Evolutionary conservation across 2,329 filamentous ascomycete genomes (phyloP).

Genomic region (Tolypocladium capitatum): DNA sequence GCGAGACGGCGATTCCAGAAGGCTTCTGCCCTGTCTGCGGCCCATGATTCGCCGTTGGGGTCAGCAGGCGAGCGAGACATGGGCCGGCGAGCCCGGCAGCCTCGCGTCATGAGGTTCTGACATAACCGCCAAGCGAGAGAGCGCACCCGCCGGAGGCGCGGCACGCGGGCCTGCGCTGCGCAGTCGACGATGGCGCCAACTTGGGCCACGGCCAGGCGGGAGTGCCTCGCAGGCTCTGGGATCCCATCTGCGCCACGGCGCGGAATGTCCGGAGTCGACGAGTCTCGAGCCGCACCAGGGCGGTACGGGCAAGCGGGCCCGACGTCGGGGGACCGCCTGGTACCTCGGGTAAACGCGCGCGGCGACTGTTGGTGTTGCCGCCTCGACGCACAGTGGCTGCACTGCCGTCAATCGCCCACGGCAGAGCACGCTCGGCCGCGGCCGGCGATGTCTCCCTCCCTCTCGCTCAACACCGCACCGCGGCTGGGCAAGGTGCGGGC

Average conservation of each 20-base stretch:
- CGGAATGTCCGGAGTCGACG: background rate
- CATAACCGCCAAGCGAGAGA: background rate
- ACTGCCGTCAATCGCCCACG: background rate
- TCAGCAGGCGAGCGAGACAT: background rate
- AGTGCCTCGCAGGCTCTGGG: background rate
- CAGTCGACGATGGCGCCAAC: background rate
- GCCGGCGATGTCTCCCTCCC: background rate
- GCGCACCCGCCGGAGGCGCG: background rate
- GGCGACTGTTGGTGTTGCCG: background rate
- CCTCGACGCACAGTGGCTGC: background rate
- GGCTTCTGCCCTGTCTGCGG: conserved; percentile 9
- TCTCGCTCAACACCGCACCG: background rate
- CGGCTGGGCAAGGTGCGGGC: background rate
- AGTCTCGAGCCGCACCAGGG: background rate
- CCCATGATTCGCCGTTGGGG: background rate
- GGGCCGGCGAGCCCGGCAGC: conserved; percentile 8
- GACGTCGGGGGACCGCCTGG: background rate
- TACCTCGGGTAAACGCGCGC: background rate
- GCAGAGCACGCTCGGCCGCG: background rate
- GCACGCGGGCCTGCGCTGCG: too few relatives aligned
- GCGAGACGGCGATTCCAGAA: conserved; percentile 15
- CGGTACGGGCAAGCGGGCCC: background rate
- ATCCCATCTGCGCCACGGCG: background rate
- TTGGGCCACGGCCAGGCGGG: background rate
- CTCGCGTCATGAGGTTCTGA: conserved; percentile 3